A percentile compares a stretch with the other conserved stretches of the same genome.
These are phyloP conservation scores for Carpinus fangiana DNA, from an alignment of 306 rosid genomes.

Conservation along the genomic window DNA sequence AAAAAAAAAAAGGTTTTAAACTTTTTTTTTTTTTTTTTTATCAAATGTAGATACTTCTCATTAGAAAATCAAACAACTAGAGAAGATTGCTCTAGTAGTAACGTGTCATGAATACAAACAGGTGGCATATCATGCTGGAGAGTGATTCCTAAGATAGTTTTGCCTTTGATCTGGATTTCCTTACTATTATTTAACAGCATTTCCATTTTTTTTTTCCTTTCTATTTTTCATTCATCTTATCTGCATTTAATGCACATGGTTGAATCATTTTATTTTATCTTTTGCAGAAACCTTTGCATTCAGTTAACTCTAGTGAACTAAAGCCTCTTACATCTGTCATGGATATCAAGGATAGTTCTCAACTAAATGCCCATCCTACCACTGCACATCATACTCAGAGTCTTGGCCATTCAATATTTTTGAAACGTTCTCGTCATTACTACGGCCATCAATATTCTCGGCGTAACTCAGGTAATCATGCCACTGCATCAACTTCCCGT, in stretches of 20 bases:
- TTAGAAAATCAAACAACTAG: too few relatives aligned
- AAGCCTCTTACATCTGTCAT: conserved; percentile 42
- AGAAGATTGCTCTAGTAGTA: too few relatives aligned
- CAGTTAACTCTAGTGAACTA: conserved; percentile 46
- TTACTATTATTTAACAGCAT: conserved; percentile 5
- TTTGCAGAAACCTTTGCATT: conserved; percentile 50
- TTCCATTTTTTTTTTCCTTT: conserved; percentile 4
- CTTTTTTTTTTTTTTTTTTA: too few relatives aligned
- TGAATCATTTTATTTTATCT: not conserved
- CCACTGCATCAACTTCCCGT: conserved; percentile 61
- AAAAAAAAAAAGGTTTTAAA: too few relatives aligned
- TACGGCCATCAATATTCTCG: conserved; percentile 85
- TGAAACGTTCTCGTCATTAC: conserved; percentile 83
- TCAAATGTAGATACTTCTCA: too few relatives aligned
- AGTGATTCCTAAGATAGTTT: conserved; percentile 1
- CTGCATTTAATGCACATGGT: not conserved
- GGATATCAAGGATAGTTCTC: conserved; percentile 53
- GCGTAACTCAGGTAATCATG: conserved; percentile 61
- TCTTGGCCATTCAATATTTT: conserved; percentile 67
- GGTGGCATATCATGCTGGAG: too few relatives aligned
- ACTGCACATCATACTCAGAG: conserved; percentile 55
- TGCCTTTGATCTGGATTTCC: not conserved
- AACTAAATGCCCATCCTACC: conserved; percentile 41
- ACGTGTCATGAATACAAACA: too few relatives aligned
- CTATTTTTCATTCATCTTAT: conserved; percentile 17